Evolutionary conservation across 2,329 filamentous ascomycete species (phyloP), one percentile per base, ranked within the genome.

Genomic region (Huntiella decipiens): DNA sequence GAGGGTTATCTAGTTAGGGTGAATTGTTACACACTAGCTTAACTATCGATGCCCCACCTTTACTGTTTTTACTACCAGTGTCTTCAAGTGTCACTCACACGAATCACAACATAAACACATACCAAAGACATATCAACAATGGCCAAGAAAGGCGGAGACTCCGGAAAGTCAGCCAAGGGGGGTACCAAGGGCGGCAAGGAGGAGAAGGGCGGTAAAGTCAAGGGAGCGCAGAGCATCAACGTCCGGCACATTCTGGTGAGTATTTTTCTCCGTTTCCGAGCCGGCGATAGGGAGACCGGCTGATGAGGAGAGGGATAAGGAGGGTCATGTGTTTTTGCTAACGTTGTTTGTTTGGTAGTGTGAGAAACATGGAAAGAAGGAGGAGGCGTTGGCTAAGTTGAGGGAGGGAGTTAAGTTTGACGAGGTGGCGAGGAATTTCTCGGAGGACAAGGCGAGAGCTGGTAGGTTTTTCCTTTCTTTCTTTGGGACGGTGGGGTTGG

Each of bases 281-380:
- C 31, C 8, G 10, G 32, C 15, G 7, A 8, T 36, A n/a, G 15
- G 34, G 12, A 36, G 34, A 36, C 15, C 2, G 17, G 17, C 17
- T 19, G 34, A 36, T 13, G 34, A 12, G 13, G 11, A 33, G 10
- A 43, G 10, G n/a, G 39, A 42, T 28, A 16, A 3, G 2, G 13
- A 42, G 4, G 4, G 12, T 7, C 6, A 19, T 6, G 7, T 28
- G 5, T 28, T 28, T 28, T 28, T 28, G 3, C 15, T 13, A 37
- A 13, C 35, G 16, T 37, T 17, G 37, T 17, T 39, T 39, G 8
- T 13, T 32, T 38, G 22, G 35, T 44, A 77, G 64, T 86, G 82
- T 55, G 77, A 78, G 57, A 87, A 87, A 57, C 76, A 84, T 57
- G 63, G 66, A n/a, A 83, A 78, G 60, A 86, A 84, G 57, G 80